Conservation (phyloP, 805 yeast species). For the Candida qinlingensis region DNA sequence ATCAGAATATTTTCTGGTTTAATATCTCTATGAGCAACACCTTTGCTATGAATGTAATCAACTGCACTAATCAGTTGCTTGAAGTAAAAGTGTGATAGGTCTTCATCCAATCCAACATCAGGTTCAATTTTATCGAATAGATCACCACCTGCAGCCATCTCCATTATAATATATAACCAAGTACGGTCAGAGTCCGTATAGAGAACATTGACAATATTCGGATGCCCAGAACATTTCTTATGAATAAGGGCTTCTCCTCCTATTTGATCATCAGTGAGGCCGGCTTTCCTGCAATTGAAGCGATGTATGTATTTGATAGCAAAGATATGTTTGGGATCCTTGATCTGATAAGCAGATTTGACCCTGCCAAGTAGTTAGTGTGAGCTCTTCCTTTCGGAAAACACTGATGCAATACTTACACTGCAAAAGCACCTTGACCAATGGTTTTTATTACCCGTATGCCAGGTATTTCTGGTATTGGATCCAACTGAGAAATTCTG, state of each 20-base stretch:
- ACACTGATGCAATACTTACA: constrained; percentile 26
- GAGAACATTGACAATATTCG: constrained; percentile 50
- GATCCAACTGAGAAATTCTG: constrained; percentile 41
- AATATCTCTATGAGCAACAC: constrained; percentile 64
- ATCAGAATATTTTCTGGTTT: constrained; percentile 66
- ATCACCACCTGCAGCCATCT: constrained; percentile 71
- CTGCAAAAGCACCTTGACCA: constrained; percentile 67
- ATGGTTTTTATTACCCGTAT: constrained; percentile 46
- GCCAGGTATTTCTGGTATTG: constrained; percentile 43
- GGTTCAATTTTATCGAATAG: constrained; percentile 76
- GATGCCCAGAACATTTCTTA: constrained; percentile 50
- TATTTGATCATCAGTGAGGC: constrained; percentile 35
- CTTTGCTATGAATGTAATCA: constrained; percentile 52
- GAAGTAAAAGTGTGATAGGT: constrained; percentile 64
- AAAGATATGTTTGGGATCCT: constrained; percentile 32
- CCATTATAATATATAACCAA: constrained; percentile 65
- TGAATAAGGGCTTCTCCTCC: constrained; percentile 57
- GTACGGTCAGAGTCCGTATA: constrained; percentile 49
- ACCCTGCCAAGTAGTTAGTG: constrained; percentile 30
- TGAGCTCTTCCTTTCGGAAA: background rate
- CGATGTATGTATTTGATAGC: constrained; percentile 57
- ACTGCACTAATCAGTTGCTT: constrained; percentile 60
- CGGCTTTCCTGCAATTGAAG: constrained; percentile 29
- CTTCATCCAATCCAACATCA: constrained; percentile 61
- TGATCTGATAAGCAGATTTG: constrained; percentile 38